These are phyloP conservation scores for Xylariaceae sp. DNA, from an alignment of 2,329 filamentous ascomycete species.

Conservation along the genomic window DNA sequence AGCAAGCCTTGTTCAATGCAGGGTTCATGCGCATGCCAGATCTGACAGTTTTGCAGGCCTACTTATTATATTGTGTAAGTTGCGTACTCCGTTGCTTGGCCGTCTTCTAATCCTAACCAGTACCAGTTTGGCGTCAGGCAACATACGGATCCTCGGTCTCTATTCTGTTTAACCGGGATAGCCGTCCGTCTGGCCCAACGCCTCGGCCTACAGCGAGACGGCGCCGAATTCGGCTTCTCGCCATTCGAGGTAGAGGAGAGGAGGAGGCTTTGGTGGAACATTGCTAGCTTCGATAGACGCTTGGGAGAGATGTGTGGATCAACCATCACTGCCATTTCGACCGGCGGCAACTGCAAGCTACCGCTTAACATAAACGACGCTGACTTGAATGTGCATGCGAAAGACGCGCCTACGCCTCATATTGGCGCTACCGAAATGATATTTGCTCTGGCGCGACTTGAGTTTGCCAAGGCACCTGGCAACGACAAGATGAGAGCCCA, in stretches of 20 bases:
- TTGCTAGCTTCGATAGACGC: constrained; percentile 63
- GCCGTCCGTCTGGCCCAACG: constrained; percentile 62
- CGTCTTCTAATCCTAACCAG: constrained; percentile 26
- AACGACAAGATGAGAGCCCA: constrained; percentile 39
- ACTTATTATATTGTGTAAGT: constrained; percentile 58
- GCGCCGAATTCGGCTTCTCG: constrained; percentile 43
- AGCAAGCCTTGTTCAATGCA: constrained; percentile 61
- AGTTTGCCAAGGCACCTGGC: constrained; percentile 50
- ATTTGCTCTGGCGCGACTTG: constrained; percentile 51
- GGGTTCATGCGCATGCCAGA: constrained; percentile 63
- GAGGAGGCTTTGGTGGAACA: constrained; percentile 68
- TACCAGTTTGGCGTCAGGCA: constrained; percentile 50
- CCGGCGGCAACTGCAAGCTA: constrained; percentile 48
- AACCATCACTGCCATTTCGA: constrained; percentile 51
- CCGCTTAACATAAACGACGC: constrained; percentile 59
- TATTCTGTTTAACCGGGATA: constrained; percentile 58
- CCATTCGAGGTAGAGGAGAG: constrained; percentile 64
- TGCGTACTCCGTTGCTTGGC: background rate
- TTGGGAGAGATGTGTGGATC: constrained; percentile 61
- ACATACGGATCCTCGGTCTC: constrained; percentile 54
- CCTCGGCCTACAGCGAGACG: constrained; percentile 63
- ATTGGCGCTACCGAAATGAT: constrained; percentile 54
- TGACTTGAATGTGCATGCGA: constrained; percentile 53
- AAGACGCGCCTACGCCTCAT: constrained; percentile 46
- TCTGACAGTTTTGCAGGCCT: constrained; percentile 60